A percentile compares a stretch with the other conserved stretches of the same genome.
Conservation (phyloP, 2,329 filamentous ascomycete species). For the Calycina marina region DNA sequence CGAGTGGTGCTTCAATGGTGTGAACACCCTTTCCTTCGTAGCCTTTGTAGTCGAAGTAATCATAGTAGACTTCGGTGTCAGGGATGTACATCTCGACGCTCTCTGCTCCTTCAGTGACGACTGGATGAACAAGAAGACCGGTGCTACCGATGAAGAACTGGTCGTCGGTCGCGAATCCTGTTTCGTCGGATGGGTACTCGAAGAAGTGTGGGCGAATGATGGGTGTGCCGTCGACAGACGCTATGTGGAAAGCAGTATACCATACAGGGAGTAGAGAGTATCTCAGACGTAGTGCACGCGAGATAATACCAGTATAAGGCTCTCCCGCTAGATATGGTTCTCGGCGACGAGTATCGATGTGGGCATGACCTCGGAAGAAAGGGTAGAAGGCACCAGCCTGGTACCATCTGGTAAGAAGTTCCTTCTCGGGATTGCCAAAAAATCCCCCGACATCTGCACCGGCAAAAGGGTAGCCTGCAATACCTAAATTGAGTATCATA, state of each 20-base stretch:
- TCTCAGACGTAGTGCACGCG: conserved; percentile 71
- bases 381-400: conserved; percentile 94
- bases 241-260: conserved; percentile 95
- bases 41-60: conserved; percentile 80
- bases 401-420: conserved; percentile 88
- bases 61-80: conserved; percentile 80
- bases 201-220: conserved; percentile 90
- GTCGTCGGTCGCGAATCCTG: conserved; percentile 78
- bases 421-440: conserved; percentile 91
- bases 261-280: conserved; percentile 84
- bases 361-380: conserved; percentile 93
- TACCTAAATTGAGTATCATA: conserved; percentile 86
- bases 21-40: conserved; percentile 56
- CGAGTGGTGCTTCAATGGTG: conserved; percentile 61
- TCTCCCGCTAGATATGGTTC: conserved; percentile 84
- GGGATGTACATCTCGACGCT: conserved; percentile 73
- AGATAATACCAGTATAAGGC: conserved; percentile 75
- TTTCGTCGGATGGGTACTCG: conserved; percentile 73
- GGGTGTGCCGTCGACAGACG: conserved; percentile 67
- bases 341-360: conserved; percentile 87
- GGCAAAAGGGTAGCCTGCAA: conserved; percentile 84
- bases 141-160: conserved; percentile 85
- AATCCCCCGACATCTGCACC: conserved; percentile 96
- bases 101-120: conserved; percentile 61
- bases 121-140: conserved; percentile 83